These are phyloP conservation scores for Leccinum huronense DNA, from an alignment of 1,284 basidiomycete genomes.

Conservation along the genomic window DNA sequence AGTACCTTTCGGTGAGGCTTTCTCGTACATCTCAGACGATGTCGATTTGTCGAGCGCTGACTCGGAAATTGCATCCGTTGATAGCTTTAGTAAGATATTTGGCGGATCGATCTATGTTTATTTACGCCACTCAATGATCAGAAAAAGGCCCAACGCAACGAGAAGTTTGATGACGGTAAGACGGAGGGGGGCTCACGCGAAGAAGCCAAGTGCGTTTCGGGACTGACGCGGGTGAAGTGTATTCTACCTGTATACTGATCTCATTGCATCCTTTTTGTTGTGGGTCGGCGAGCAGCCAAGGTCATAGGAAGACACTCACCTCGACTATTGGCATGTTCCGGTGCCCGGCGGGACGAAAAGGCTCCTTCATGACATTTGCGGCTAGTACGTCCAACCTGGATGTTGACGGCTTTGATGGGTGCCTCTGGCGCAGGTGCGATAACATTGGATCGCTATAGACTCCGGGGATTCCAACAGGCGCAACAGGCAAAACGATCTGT, in stretches of 20 bases:
- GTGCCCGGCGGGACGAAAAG: conserved; percentile 67
- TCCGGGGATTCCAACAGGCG: conserved; percentile 23
- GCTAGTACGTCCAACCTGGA: conserved; percentile 84
- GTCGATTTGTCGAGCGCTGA: neutral
- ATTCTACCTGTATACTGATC: too few species aligned
- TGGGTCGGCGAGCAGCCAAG: conserved; percentile 1
- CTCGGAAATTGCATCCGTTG: neutral
- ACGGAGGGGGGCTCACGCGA: conserved; percentile 25
- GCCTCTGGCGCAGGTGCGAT: conserved; percentile 66
- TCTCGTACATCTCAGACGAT: neutral
- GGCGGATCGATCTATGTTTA: conserved; percentile 46
- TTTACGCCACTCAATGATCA: conserved; percentile 74
- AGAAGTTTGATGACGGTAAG: conserved; percentile 33
- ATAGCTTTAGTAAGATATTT: conserved; percentile 47
- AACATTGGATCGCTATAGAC: neutral
- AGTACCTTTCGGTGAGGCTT: conserved; percentile 57
- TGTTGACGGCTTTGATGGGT: conserved; percentile 76
- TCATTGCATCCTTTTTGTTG: too few species aligned
- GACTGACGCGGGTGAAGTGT: too few species aligned
- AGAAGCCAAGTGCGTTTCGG: conserved; percentile 20
- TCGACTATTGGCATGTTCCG: conserved; percentile 69
- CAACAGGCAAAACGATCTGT: conserved; percentile 66
- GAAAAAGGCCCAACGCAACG: conserved; percentile 41
- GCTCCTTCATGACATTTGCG: conserved; percentile 83
- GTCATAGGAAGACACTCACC: conserved; percentile 58